phyloP scores from a whole-genome alignment of 169 alveolate species.

The Plasmodium fragile region DNA sequence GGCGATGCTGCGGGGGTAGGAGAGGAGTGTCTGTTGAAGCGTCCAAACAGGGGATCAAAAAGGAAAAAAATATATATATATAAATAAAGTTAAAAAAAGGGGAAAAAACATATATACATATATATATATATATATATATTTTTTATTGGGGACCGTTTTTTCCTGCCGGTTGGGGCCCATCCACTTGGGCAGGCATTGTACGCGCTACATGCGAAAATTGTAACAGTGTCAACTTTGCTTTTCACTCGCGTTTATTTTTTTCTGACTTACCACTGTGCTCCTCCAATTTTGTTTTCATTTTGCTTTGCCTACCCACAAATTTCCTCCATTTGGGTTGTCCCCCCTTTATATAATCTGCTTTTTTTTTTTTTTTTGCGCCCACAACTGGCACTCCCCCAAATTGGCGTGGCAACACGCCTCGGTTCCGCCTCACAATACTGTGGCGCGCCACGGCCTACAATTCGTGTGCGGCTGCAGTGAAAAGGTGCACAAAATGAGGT shows the following conservation, averaged over 20 bases:
- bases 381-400: neutral
- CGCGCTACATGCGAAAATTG: neutral
- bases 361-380: neutral
- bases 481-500: neutral
- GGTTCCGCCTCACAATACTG: neutral
- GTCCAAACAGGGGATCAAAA: neutral
- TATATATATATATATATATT: too few species aligned
- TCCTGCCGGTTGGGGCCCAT: neutral
- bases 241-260: neutral
- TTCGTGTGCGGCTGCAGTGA: neutral
- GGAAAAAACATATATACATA: neutral
- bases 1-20: neutral
- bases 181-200: neutral
- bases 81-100: neutral
- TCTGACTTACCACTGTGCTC: neutral
- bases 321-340: neutral
- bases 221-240: neutral
- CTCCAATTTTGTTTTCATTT: neutral
- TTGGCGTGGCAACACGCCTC: neutral
- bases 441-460: neutral
- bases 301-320: neutral
- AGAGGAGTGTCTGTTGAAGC: neutral
- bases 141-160: neutral
- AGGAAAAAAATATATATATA: too few species aligned
- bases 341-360: neutral